Base-by-base conservation (phyloP, 1,284 basidiomycete genomes). In the Mycena citricolor region DNA sequence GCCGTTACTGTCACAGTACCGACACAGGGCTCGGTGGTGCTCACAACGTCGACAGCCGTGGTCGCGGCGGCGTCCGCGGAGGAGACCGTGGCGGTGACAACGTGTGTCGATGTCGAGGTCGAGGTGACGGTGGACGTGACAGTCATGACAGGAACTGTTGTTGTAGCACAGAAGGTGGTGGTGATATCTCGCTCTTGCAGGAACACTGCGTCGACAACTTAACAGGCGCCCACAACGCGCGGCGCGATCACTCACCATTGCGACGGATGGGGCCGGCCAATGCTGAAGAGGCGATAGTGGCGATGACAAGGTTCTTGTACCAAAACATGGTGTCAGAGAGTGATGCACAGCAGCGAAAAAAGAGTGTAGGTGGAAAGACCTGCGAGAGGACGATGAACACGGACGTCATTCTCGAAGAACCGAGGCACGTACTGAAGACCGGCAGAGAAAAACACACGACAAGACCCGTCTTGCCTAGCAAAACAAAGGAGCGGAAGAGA, bases 91-190 rank as follows among this genome's bases (percentile, higher is more conserved):
- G n/a, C n/a, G n/a, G n/a, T n/a, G n/a, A n/a, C n/a, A n/a, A n/a
- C n/a, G n/a, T n/a, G n/a, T n/a, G n/a, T 55, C 52, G 2, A 69
- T 67, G 28, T 69, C 42, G 6, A 81, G 67, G 59, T 81, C 62
- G 78, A 70, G 0, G 79, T 74, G 65, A 81, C 73, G 54, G 83
- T 85, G 61, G 81, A 85, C 4, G 81, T 79, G n/a, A 60, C 59
- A 8, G n/a, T n/a, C n/a, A n/a, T n/a, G n/a, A n/a, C n/a, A n/a
- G n/a, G n/a, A n/a, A n/a, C n/a, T n/a, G n/a, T n/a, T n/a, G n/a
- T n/a, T n/a, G n/a, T n/a, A n/a, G n/a, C n/a, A n/a, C 44, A 84
- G 60, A 62, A 80, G 73, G 37, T 65, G 61, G 52, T 83, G 73
- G 59, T 85, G 82, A 21, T n/a, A n/a, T n/a, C n/a, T n/a, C n/a